A percentile compares a stretch with the other conserved stretches of the same genome.
Conservation (phyloP, 2,329 filamentous ascomycete genomes). For the Amauroascus verrucosus region DNA sequence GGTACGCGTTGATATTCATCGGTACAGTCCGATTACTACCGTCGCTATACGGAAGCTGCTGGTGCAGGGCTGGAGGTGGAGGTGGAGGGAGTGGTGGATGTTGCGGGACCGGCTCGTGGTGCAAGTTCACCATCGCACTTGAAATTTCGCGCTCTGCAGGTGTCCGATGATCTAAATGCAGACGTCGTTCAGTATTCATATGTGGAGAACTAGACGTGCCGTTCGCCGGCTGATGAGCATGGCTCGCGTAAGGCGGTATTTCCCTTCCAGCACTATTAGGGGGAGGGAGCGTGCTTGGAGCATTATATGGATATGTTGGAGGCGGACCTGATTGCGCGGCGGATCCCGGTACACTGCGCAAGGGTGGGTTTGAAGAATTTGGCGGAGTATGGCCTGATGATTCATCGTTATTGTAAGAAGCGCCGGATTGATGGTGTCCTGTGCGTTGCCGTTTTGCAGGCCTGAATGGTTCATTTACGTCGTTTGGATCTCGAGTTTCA, state of each 20-base stretch:
- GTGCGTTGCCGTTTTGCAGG: slow-evolving; percentile 15
- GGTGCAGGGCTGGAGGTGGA: background rate
- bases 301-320: slow-evolving; percentile 1
- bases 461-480: slow-evolving; percentile 12
- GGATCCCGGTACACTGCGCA: background rate
- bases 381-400: slow-evolving; percentile 4
- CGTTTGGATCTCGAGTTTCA: slow-evolving; percentile 13
- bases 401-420: slow-evolving; percentile 7
- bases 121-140: slow-evolving; percentile 5
- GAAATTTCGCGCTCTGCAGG: slow-evolving; percentile 7
- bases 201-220: background rate
- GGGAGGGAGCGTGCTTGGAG: slow-evolving; percentile 3
- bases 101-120: slow-evolving; percentile 2
- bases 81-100: background rate
- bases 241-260: background rate
- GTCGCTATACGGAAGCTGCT: slow-evolving; percentile 3
- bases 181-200: background rate
- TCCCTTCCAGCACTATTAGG: background rate
- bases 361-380: slow-evolving; percentile 3
- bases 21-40: background rate
- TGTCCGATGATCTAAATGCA: background rate
- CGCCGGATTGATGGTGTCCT: background rate
- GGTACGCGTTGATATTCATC: background rate
- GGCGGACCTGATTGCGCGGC: background rate
- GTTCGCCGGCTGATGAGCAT: background rate